Evolutionary conservation across 2,329 filamentous ascomycete genomes (phyloP), one percentile per base, ranked within the genome.

Genomic region (Hypoxylon sp.): DNA sequence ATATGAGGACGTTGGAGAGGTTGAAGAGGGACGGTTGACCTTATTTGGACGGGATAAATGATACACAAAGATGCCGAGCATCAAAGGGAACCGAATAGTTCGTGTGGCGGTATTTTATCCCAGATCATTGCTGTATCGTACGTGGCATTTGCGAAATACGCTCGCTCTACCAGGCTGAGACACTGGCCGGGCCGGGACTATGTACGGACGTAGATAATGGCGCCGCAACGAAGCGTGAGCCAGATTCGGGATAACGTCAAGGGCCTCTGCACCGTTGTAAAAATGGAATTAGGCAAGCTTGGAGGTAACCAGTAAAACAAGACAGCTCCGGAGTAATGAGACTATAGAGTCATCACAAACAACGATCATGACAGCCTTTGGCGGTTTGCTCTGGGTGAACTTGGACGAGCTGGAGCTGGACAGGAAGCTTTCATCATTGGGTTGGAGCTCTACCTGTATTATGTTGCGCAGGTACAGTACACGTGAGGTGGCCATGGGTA

Each of bases 21-120:
- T 35, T 51, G 55, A 17, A 40, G 57, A 62, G 45, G 51, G 20
- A 24, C 41, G 43, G 26, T 48, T 38, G 40, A 58, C 52, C 41
- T n/a, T 53, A 54, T 47, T 55, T 52, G 29, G 61, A 66, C 50
- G 47, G 55, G 61, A 37, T 56, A 47, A 49, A 66, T 45, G 40
- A 58, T 59, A 18, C 41, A 18, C 41, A 15, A 42, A 53, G 60
- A 68, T 67, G 65, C 60, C 49, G 55, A 52, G 60, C 62, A 66
- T 64, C 66, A 64, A 63, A 56, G 40, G 48, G 60, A 61, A 64
- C 60, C 42, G 53, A 59, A 59, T 37, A 61, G 59, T 62, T 60
- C 53, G 33, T 23, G 40, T n/a, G 42, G 27, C 23, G 48, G 55
- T 45, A 58, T 37, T 29, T 26, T 58, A 47, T 55, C 52, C 51